A percentile compares a stretch with the other conserved stretches of the same genome.
These are phyloP conservation scores for Catharanthus roseus DNA, from an alignment of 257 asterid genomes.

Conservation along the genomic window DNA sequence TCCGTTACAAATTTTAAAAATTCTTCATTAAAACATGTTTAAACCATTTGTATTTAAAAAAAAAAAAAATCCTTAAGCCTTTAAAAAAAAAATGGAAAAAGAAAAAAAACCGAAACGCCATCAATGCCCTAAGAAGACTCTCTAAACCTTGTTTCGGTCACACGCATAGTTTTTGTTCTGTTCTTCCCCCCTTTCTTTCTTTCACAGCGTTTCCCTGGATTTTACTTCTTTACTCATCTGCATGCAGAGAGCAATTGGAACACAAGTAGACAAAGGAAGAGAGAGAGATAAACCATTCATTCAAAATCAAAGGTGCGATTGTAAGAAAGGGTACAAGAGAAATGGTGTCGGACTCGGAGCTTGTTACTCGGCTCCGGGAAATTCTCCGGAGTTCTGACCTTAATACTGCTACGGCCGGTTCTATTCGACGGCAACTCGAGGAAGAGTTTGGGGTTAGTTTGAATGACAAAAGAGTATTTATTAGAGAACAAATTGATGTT, in stretches of 20 bases:
- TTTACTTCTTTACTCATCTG: not conserved
- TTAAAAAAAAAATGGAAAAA: too few relatives aligned
- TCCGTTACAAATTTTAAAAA: too few relatives aligned
- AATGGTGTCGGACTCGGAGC: slow-evolving; percentile 41
- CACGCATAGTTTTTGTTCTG: slow-evolving; percentile 9
- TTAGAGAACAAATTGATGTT: slow-evolving; percentile 35
- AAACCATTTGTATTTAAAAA: too few relatives aligned
- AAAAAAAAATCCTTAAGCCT: too few relatives aligned
- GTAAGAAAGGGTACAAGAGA: not conserved
- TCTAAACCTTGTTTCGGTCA: not conserved
- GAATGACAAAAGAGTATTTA: slow-evolving; percentile 26
- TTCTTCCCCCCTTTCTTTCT: not conserved
- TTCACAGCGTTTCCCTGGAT: not conserved
- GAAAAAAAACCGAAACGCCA: too few relatives aligned
- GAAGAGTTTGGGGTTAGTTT: slow-evolving; percentile 36
- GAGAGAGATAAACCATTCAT: too few relatives aligned
- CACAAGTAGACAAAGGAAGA: too few relatives aligned
- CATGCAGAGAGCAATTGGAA: slow-evolving; percentile 1
- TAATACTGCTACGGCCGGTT: slow-evolving; percentile 30
- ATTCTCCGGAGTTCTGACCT: slow-evolving; percentile 34
- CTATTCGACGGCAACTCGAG: slow-evolving; percentile 41
- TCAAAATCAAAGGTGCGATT: too few relatives aligned
- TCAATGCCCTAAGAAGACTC: not conserved
- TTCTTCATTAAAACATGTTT: too few relatives aligned
- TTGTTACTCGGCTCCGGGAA: slow-evolving; percentile 33